Base-by-base conservation (phyloP, 306 rosid species). In the Quercus rubra region DNA sequence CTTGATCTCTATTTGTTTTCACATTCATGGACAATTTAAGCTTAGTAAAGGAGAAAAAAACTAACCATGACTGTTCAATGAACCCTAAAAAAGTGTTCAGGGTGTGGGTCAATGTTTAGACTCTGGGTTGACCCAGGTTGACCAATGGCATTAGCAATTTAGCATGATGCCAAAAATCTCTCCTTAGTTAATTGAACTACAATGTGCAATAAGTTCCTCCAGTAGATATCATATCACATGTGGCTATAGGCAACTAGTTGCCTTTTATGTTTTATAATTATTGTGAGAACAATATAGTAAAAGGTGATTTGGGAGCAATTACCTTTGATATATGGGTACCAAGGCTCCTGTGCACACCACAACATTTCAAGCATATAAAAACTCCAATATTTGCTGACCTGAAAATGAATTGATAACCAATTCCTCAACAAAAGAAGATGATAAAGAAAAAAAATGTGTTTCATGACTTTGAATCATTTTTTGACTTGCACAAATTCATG, bases 301-400 rank as follows among this genome's bases (percentile, higher is more conserved):
- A 14, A 81, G 46, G 71, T 73, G 83, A 56, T 46, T 20, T 52
- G 62, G 25, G 61, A 76, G 59, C 46, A 3, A 41, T 79, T 82
- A 96, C 99, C 98, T 96, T 96, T 56, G 99, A 96, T 86, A 96
- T 87, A 81, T 96, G 99, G 35, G 97, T 77, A 70, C 98, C 99
- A 67, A 96, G 99, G 86, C 98, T 89, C 85, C 98, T 86, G 87
- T 96, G 99, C 81, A 89, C 91, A 23, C 99, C 98, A 56, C 98
- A 96, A 78, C 99, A 96, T 80, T 96, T 91, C 86, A 96, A 85
- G 91, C 99, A 96, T 83, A 96, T 76, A 80, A 96, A 93, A 80
- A 96, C 99, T 79, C 99, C 99, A 27, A 96, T 91, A 83, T 96
- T 96, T 58, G 93, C 93, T 80, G 99, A 96, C 89, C 99, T 96